Evolutionary conservation across 257 asterid species (phyloP).

Genomic region (Thymus quinquecostatus): DNA sequence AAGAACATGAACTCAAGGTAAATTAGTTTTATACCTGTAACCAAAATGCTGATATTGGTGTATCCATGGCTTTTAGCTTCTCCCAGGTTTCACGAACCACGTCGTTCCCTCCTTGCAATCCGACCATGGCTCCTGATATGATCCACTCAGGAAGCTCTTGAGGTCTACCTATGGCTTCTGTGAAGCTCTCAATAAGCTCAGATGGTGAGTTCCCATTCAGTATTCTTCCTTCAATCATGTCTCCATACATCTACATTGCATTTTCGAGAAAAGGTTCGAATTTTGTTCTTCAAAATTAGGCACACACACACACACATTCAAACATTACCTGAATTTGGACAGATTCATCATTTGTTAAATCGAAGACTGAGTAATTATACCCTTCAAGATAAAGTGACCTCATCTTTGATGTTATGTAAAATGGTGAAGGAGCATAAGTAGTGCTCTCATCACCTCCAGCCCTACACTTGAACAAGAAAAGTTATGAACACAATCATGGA

Average conservation of each 20-base stretch:
- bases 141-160: slow-evolving; percentile 93
- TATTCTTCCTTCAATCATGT: slow-evolving; percentile 74
- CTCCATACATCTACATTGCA: slow-evolving; percentile 68
- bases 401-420: slow-evolving; percentile 90
- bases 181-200: slow-evolving; percentile 78
- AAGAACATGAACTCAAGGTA: neutral
- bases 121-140: slow-evolving; percentile 92
- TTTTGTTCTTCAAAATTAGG: neutral
- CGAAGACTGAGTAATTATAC: slow-evolving; percentile 82
- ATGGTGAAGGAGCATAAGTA: slow-evolving; percentile 97
- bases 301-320: neutral
- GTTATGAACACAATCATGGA: slow-evolving; percentile 11
- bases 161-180: slow-evolving; percentile 84
- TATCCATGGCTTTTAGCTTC: slow-evolving; percentile 55
- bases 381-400: slow-evolving; percentile 92
- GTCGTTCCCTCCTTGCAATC: slow-evolving; percentile 94
- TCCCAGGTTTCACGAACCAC: slow-evolving; percentile 61
- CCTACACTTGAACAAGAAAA: slow-evolving; percentile 45
- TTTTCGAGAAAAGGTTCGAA: slow-evolving; percentile 23
- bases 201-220: slow-evolving; percentile 79
- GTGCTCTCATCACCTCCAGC: slow-evolving; percentile 96
- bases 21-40: slow-evolving; percentile 62
- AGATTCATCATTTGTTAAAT: slow-evolving; percentile 72
- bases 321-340: slow-evolving; percentile 81
- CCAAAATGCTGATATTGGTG: slow-evolving; percentile 98